Base-by-base conservation (phyloP, 148 eudicot species). In the Amaranthus hypochondriacus region DNA sequence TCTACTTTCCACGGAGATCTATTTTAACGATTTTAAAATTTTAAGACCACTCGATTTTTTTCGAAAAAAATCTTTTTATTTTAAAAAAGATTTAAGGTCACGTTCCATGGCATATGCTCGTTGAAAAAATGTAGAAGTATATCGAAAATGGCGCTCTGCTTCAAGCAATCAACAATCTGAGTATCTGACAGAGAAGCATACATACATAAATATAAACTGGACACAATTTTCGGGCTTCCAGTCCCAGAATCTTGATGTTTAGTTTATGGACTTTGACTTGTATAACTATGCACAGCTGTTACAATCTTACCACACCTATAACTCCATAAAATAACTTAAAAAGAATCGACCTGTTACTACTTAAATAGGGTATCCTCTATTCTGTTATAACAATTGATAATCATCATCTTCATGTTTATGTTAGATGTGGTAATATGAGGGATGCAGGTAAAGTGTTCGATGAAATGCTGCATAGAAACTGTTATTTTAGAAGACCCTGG, bases 361-460 rank as follows among this genome's bases (percentile, higher is more conserved):
- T 95, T 72, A 95, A 92, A 81, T 82, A 80, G 80, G 99, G 99
- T 65, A 67, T 92, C 58, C 63, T 89, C 7, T 78, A 69, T 73
- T 87, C 85, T 7, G 57, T 81, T 5, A 28, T 90, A 21, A 81
- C 85, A 5, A 39, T 90, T 4, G 87, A 86, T 15, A 95, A 95
- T 55, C 93, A 93, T 56, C 87, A 92, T 9, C 71, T 92, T 0
- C 99, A 85, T 39, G 79, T 83, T 87, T 92, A 92, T 63, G n/a
- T 42, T 0, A 86, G 83, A 50, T 86, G 86, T 49, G 89, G 84
- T 15, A 48, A 61, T 4, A 69, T 89, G 73, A 21, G 39, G 7
- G 89, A 89, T 74, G 96, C 93, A 64, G 83, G 71, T 18, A 81
- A 73, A 7, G 62, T 92, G 90, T 92, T 92, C 49, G 98, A 90